A percentile compares a stretch with the other conserved stretches of the same genome.
phyloP scores from a whole-genome alignment of 371 early-diverging fungal genomes.

The Syncephalastrum sp. region DNA sequence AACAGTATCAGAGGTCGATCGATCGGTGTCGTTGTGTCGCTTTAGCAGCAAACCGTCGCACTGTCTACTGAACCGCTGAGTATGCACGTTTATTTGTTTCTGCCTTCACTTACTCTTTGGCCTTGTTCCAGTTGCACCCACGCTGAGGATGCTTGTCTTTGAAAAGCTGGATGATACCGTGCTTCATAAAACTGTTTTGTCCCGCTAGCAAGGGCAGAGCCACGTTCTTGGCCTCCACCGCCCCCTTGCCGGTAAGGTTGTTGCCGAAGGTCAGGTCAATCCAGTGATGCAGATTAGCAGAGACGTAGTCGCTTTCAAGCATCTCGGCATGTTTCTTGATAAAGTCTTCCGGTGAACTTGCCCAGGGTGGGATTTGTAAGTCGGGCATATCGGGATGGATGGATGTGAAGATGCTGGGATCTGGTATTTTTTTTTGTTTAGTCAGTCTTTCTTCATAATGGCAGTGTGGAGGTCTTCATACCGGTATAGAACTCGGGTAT shows the following conservation, averaged over 20 bases:
- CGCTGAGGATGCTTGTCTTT: slow-evolving; percentile 70
- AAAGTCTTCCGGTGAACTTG: slow-evolving; percentile 65
- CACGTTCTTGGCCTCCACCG: slow-evolving; percentile 73
- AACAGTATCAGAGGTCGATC: no score
- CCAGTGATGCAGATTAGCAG: slow-evolving; percentile 75
- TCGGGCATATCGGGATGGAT: slow-evolving; percentile 71
- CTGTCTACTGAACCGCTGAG: not conserved
- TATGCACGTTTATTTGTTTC: no score
- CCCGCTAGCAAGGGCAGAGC: slow-evolving; percentile 64
- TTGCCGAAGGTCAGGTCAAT: slow-evolving; percentile 85
- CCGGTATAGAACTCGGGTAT: slow-evolving; percentile 74
- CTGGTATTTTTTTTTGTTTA: slow-evolving; percentile 11
- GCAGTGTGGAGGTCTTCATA: not conserved
- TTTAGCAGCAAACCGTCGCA: slow-evolving; percentile 4
- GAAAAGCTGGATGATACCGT: slow-evolving; percentile 76
- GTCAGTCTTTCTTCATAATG: not conserved
- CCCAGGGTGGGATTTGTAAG: slow-evolving; percentile 69
- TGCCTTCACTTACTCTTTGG: slow-evolving; percentile 4
- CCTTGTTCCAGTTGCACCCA: slow-evolving; percentile 49
- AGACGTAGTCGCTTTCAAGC: slow-evolving; percentile 82
- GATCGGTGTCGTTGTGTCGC: slow-evolving; percentile 1
- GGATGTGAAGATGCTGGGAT: slow-evolving; percentile 63
- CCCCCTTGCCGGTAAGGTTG: slow-evolving; percentile 74
- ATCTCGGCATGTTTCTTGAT: slow-evolving; percentile 65
- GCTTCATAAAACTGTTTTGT: slow-evolving; percentile 70